A percentile compares a stretch with the other conserved stretches of the same genome.
Evolutionary conservation across 2,329 filamentous ascomycete species (phyloP).

Genomic region (Lachnellula occidentalis): DNA sequence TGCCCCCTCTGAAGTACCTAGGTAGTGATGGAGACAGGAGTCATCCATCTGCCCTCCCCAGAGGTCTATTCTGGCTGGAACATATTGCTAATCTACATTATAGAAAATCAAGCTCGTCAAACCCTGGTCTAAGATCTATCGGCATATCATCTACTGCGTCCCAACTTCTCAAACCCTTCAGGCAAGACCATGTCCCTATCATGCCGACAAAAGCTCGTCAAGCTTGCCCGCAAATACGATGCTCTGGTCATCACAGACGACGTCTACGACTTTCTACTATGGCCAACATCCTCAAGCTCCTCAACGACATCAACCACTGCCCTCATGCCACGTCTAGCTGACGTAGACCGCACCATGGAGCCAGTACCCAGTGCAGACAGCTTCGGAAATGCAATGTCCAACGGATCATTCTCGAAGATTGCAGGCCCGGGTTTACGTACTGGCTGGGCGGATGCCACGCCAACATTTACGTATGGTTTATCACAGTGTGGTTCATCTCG

Average conservation of each 20-base stretch:
- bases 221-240: slow-evolving; percentile 71
- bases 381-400: slow-evolving; percentile 79
- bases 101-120: slow-evolving; percentile 28
- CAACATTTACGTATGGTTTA: slow-evolving; percentile 50
- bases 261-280: slow-evolving; percentile 90
- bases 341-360: slow-evolving; percentile 67
- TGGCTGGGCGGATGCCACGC: slow-evolving; percentile 79
- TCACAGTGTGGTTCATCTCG: slow-evolving; percentile 48
- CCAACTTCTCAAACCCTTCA: slow-evolving; percentile 88
- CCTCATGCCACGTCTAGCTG: slow-evolving; percentile 66
- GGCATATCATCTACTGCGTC: slow-evolving; percentile 81
- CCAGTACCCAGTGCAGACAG: slow-evolving; percentile 47
- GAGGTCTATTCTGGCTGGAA: not conserved
- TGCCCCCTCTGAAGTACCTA: no score
- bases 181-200: slow-evolving; percentile 72
- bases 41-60: no score
- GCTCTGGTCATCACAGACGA: slow-evolving; percentile 85
- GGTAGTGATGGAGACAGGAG: no score
- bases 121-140: slow-evolving; percentile 71
- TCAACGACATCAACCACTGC: slow-evolving; percentile 12
- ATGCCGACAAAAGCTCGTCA: slow-evolving; percentile 63
- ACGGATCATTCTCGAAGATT: slow-evolving; percentile 88
- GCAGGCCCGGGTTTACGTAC: slow-evolving; percentile 74
- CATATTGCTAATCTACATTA: not conserved
- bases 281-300: slow-evolving; percentile 43